A percentile compares a stretch with the other conserved stretches of the same genome.
These are phyloP conservation scores for Cyclotella atomus DNA, from an alignment of 108 stramenopile species.

Conservation along the genomic window DNA sequence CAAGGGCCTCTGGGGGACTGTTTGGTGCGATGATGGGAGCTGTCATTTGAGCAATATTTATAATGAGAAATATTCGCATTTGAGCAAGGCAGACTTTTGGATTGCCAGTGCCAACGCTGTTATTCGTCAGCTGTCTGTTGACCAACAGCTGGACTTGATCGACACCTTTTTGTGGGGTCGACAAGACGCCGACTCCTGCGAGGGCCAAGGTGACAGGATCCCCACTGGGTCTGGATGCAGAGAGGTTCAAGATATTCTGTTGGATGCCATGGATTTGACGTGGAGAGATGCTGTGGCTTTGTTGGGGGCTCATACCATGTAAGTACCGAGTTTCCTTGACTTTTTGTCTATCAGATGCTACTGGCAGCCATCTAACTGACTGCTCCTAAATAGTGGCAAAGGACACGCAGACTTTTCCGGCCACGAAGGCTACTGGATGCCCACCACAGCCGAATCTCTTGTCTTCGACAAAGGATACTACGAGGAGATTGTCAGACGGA, in stretches of 20 bases:
- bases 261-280: conserved; percentile 21
- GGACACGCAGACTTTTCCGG: conserved; percentile 20
- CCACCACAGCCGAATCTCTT: conserved; percentile 9
- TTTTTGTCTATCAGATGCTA: background rate
- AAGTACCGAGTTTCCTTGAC: background rate
- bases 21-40: conserved; percentile 4
- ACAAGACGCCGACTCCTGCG: conserved; percentile 9
- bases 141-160: conserved; percentile 13
- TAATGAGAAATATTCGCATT: conserved; percentile 12
- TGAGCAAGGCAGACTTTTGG: conserved; percentile 37
- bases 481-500: conserved; percentile 22
- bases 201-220: conserved; percentile 5
- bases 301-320: conserved; percentile 35
- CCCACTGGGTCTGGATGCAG: conserved; percentile 22
- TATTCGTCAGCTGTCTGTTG: conserved; percentile 10
- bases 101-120: conserved; percentile 26
- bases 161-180: conserved; percentile 31
- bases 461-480: conserved; percentile 51
- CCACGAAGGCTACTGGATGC: conserved; percentile 48
- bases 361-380: background rate
- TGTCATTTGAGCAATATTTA: conserved; percentile 15
- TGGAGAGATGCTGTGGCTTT: conserved; percentile 39
- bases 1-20: background rate
- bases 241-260: conserved; percentile 18
- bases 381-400: conserved; percentile 1